phyloP scores from a whole-genome alignment of 2,329 filamentous ascomycete species.

The Didymella exigua region DNA sequence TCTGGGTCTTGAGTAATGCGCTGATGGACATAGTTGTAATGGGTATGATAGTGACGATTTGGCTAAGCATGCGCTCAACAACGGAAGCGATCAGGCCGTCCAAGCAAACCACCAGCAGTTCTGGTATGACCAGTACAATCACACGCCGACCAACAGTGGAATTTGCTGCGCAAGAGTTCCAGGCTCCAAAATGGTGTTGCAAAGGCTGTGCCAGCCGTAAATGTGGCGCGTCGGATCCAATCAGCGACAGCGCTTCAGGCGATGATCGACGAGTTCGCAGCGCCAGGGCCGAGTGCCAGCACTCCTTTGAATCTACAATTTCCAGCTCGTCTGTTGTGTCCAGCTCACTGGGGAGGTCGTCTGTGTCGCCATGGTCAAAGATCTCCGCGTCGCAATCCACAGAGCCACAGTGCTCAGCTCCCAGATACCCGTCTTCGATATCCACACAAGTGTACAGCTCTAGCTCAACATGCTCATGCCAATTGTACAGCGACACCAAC shows the following conservation, averaged over 20 bases:
- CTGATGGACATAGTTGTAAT: constrained; percentile 20
- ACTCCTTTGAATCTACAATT: not conserved
- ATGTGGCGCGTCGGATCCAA: not conserved
- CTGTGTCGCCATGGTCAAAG: not conserved
- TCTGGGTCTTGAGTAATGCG: not conserved
- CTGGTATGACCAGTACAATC: not conserved
- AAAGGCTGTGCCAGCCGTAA: not conserved
- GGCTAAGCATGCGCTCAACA: constrained; percentile 24
- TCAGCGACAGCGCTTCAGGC: not conserved
- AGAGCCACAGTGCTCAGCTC: not conserved
- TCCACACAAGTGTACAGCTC: not conserved
- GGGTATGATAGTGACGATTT: constrained; percentile 28
- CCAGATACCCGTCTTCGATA: not conserved
- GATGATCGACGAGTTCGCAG: not conserved
- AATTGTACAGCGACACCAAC: not conserved
- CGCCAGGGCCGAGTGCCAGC: not conserved
- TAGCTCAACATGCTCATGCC: not conserved
- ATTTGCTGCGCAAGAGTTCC: not conserved
- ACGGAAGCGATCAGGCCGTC: not conserved
- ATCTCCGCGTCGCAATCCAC: not conserved
- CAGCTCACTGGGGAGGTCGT: not conserved
- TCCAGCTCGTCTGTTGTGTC: not conserved
- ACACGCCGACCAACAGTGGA: not conserved
- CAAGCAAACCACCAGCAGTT: not conserved
- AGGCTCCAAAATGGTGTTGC: not conserved